A percentile compares a stretch with the other conserved stretches of the same genome.
Evolutionary conservation across 257 asterid genomes (phyloP).

Genomic region (Scutellaria minor): DNA sequence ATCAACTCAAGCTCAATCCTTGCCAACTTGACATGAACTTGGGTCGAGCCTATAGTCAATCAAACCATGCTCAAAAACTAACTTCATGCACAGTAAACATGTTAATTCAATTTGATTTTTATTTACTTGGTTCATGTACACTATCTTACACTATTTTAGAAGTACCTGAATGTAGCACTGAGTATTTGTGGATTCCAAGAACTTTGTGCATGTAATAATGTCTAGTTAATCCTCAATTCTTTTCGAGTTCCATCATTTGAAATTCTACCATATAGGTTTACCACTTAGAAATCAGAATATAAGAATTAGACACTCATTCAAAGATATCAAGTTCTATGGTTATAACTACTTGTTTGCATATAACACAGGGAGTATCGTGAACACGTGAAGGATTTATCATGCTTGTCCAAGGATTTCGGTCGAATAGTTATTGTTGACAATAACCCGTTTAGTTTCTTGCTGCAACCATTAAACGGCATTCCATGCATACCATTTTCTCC

Average conservation of each 20-base stretch:
- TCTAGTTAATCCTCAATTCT: background rate
- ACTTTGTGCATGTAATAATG: background rate
- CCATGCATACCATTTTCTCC: slow-evolving; percentile 77
- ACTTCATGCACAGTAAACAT: background rate
- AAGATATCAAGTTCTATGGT: background rate
- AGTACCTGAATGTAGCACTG: background rate
- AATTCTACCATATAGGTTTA: background rate
- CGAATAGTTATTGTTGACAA: slow-evolving; percentile 91
- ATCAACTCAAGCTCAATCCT: background rate
- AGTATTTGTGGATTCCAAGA: background rate
- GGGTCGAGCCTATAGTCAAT: background rate
- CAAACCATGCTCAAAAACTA: background rate
- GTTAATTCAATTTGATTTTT: background rate
- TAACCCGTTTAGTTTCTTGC: slow-evolving; percentile 91
- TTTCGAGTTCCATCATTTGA: background rate
- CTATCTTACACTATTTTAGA: background rate
- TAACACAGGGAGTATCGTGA: slow-evolving; percentile 87
- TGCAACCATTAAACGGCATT: slow-evolving; percentile 93
- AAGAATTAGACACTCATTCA: too few relatives aligned
- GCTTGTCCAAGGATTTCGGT: slow-evolving; percentile 72
- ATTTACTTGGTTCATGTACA: background rate
- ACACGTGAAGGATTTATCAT: slow-evolving; percentile 84
- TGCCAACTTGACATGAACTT: background rate
- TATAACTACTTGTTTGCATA: slow-evolving; percentile 31
- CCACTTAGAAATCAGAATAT: background rate